Evolutionary conservation across 2,329 filamentous ascomycete species (phyloP).

Genomic region (Neonectria sp.): DNA sequence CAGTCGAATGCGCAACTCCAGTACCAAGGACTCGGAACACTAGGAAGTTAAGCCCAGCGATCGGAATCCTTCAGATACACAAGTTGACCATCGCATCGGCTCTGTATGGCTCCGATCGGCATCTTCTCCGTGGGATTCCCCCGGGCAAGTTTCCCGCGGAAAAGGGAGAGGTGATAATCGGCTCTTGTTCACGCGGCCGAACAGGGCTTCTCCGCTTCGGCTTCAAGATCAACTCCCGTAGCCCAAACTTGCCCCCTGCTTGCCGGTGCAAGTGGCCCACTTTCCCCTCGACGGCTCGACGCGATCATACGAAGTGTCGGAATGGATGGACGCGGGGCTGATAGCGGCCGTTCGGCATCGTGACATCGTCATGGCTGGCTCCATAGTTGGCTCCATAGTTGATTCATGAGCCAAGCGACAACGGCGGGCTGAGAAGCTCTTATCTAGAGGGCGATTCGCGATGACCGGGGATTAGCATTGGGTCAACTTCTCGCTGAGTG

Average conservation of each 20-base stretch:
- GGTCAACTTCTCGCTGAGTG: neutral
- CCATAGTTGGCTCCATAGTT: conserved; percentile 4
- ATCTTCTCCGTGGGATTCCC: neutral
- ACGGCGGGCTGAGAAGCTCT: neutral
- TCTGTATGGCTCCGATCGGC: neutral
- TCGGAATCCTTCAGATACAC: neutral
- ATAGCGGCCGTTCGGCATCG: conserved; percentile 33
- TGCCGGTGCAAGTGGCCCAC: conserved; percentile 14
- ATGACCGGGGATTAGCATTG: neutral
- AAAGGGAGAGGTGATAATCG: conserved; percentile 32
- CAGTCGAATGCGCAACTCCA: neutral
- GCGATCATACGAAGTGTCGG: conserved; percentile 25
- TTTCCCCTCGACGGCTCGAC: conserved; percentile 28
- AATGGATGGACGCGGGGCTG: conserved; percentile 32
- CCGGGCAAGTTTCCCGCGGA: conserved; percentile 39
- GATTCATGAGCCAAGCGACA: conserved; percentile 1
- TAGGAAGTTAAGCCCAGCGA: neutral
- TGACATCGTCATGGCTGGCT: conserved; percentile 20
- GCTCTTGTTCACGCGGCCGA: conserved; percentile 30
- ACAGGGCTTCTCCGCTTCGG: conserved; percentile 21
- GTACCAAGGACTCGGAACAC: neutral
- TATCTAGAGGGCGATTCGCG: conserved; percentile 32
- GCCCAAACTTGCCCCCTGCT: conserved; percentile 11
- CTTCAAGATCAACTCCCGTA: conserved; percentile 41
- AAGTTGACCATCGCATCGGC: neutral